phyloP scores from a whole-genome alignment of 768 basidiomycete genomes.

The Psilocybe subaeruginosa region DNA sequence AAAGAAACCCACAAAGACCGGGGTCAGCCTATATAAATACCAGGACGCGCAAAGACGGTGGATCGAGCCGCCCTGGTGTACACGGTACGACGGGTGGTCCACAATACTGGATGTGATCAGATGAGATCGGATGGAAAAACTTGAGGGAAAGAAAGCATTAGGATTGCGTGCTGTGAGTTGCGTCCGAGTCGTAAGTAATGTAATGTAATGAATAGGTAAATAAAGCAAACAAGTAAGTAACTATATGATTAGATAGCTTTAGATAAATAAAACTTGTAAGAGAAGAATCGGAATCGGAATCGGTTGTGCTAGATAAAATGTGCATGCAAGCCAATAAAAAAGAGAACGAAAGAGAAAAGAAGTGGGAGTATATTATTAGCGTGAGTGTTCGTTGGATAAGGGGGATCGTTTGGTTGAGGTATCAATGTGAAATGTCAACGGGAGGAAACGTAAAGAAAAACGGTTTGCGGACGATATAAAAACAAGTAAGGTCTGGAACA shows the following conservation, averaged over 20 bases:
- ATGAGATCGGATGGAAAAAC: too few species aligned
- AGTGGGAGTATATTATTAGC: not conserved
- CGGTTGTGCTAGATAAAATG: not conserved
- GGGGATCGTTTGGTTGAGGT: not conserved
- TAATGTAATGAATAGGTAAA: not conserved
- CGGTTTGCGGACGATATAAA: not conserved
- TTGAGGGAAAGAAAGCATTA: too few species aligned
- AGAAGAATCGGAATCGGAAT: not conserved
- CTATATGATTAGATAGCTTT: slow-evolving; percentile 4
- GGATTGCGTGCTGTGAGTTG: too few species aligned
- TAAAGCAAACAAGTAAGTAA: not conserved
- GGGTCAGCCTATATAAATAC: too few species aligned
- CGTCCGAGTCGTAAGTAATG: not conserved
- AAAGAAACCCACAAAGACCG: too few species aligned
- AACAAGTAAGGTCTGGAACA: not conserved
- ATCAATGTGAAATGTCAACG: not conserved
- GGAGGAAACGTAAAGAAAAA: not conserved
- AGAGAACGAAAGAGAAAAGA: not conserved
- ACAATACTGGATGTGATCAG: too few species aligned
- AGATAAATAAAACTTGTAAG: slow-evolving; percentile 1
- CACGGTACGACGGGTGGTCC: too few species aligned
- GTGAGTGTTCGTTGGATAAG: not conserved
- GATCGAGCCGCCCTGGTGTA: too few species aligned
- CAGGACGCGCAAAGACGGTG: too few species aligned
- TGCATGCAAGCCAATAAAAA: not conserved